phyloP scores from a whole-genome alignment of 2,329 filamentous ascomycete species.

The Talaromyces funiculosus region DNA sequence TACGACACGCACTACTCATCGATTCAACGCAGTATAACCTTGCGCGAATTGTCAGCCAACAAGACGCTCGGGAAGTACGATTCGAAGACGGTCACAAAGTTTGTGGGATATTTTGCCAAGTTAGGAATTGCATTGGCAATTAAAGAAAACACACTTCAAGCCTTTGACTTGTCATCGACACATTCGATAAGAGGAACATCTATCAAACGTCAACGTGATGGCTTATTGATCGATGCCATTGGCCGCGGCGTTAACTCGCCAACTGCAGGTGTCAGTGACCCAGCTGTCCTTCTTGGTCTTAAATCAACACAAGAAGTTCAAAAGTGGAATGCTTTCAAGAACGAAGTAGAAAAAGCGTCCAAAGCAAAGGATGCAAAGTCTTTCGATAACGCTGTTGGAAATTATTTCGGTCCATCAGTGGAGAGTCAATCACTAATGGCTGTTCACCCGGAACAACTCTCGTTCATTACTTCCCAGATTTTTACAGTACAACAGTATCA shows the following conservation, averaged over 20 bases:
- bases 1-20: constrained; percentile 46
- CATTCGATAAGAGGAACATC: constrained; percentile 24
- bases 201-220: constrained; percentile 36
- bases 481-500: constrained; percentile 26
- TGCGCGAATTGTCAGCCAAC: constrained; percentile 26
- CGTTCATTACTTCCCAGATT: constrained; percentile 36
- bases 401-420: constrained; percentile 23
- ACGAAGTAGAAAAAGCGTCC: constrained; percentile 24
- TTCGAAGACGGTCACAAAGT: constrained; percentile 25
- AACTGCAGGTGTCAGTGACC: constrained; percentile 22
- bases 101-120: constrained; percentile 42
- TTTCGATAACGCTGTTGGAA: constrained; percentile 32
- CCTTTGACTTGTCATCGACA: constrained; percentile 38
- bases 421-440: constrained; percentile 23
- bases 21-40: constrained; percentile 37
- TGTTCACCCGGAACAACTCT: constrained; percentile 33
- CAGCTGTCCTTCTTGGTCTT: constrained; percentile 29
- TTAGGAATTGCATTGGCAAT: constrained; percentile 39
- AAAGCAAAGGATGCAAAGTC: constrained; percentile 23
- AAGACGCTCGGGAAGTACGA: constrained; percentile 18
- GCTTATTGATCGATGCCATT: constrained; percentile 39
- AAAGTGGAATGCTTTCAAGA: constrained; percentile 31
- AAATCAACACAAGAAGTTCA: constrained; percentile 26
- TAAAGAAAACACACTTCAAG: constrained; percentile 37
- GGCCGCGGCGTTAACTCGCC: constrained; percentile 35